These are phyloP conservation scores for Penicillium cataractarum DNA, from an alignment of 495 filamentous ascomycete genomes.

Conservation along the genomic window DNA sequence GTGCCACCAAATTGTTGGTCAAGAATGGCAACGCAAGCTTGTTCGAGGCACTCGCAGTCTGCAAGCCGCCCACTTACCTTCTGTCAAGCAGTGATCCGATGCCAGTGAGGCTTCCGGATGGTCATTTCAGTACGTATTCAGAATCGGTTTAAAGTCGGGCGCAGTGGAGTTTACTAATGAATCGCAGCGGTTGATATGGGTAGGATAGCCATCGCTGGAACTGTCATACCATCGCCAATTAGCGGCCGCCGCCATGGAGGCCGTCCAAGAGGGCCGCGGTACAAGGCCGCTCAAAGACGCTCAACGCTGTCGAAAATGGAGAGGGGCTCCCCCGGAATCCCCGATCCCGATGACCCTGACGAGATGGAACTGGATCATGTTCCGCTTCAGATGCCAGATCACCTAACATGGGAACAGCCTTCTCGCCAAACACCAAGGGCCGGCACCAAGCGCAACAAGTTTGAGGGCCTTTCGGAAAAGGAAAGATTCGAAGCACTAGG, in stretches of 20 bases:
- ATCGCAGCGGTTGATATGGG: conserved; percentile 2
- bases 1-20: conserved; percentile 34
- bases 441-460: conserved; percentile 25
- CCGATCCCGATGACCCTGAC: neutral
- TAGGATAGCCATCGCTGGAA: neutral
- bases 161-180: neutral
- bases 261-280: conserved; percentile 10
- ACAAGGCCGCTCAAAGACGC: neutral
- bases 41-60: conserved; percentile 42
- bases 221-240: conserved; percentile 1
- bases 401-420: conserved; percentile 2
- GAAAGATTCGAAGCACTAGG: conserved; percentile 47
- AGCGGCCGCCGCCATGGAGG: neutral
- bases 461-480: conserved; percentile 37
- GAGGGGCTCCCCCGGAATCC: neutral
- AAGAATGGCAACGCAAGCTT: conserved; percentile 52
- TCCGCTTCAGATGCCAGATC: neutral
- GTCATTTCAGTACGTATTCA: conserved; percentile 34
- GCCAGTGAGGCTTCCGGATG: conserved; percentile 31
- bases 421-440: neutral
- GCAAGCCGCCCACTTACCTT: conserved; percentile 37
- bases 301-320: conserved; percentile 9
- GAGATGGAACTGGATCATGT: conserved; percentile 3
- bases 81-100: conserved; percentile 40
- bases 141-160: no score